Conservation (phyloP, 306 rosid genomes). For the Glycine latifolia region DNA sequence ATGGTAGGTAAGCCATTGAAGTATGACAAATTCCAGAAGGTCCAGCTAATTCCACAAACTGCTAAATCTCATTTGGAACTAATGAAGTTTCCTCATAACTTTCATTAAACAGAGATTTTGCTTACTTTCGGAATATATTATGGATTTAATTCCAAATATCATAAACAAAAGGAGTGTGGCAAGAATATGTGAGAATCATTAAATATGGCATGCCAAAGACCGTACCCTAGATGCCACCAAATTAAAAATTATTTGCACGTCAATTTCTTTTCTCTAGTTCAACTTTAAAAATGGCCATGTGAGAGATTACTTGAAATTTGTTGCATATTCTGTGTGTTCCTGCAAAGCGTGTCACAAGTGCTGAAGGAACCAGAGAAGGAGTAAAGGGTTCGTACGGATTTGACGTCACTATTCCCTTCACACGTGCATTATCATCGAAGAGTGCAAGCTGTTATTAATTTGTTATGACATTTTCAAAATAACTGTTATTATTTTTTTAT, state of each 20-base stretch:
- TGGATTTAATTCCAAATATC: slow-evolving; percentile 33
- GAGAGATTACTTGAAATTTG: slow-evolving; percentile 45
- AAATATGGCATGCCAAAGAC: slow-evolving; percentile 48
- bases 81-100: slow-evolving; percentile 65
- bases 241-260: neutral
- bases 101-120: slow-evolving; percentile 41
- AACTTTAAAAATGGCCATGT: slow-evolving; percentile 3
- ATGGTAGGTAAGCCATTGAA: slow-evolving; percentile 32
- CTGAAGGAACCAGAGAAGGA: slow-evolving; percentile 30
- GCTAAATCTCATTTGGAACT: slow-evolving; percentile 25
- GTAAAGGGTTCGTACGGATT: slow-evolving; percentile 55
- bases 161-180: slow-evolving; percentile 48
- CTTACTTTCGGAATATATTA: slow-evolving; percentile 25
- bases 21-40: slow-evolving; percentile 29
- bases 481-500: neutral
- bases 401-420: slow-evolving; percentile 58
- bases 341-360: slow-evolving; percentile 27
- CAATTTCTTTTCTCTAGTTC: too few species aligned
- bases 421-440: slow-evolving; percentile 49
- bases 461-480: too few species aligned
- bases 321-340: slow-evolving; percentile 46
- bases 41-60: neutral
- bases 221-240: slow-evolving; percentile 57
- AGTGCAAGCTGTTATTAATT: neutral
- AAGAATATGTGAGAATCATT: slow-evolving; percentile 57